Conservation (phyloP, 1,284 basidiomycete genomes). For the Golubevia pallescens region DNA sequence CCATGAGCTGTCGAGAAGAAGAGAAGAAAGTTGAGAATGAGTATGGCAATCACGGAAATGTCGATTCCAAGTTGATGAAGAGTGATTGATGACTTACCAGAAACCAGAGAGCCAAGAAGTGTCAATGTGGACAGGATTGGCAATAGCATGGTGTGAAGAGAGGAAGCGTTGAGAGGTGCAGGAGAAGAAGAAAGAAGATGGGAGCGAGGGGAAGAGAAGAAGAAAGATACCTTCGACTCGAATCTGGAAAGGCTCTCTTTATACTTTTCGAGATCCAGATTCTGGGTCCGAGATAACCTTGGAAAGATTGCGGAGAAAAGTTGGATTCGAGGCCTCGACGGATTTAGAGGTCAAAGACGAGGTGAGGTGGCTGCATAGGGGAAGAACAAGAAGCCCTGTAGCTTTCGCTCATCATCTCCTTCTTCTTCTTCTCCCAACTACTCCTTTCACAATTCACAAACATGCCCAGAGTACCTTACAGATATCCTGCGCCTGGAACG, state of each 20-base stretch:
- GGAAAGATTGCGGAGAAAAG: too few relatives aligned
- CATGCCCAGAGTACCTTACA: conserved; percentile 63
- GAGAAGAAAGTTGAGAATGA: background rate
- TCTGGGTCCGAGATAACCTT: too few relatives aligned
- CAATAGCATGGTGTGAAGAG: background rate
- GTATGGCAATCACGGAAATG: background rate
- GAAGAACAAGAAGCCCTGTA: too few relatives aligned
- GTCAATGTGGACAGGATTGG: background rate
- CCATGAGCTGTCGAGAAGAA: conserved; percentile 43
- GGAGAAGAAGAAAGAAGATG: background rate
- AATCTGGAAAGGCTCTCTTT: too few relatives aligned
- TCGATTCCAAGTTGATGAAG: background rate
- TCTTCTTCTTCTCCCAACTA: too few relatives aligned
- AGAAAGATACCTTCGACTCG: background rate
- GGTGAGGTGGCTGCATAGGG: too few relatives aligned
- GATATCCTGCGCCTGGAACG: conserved; percentile 58
- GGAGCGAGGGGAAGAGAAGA: conserved; percentile 2
- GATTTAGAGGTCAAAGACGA: too few relatives aligned
- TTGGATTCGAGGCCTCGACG: too few relatives aligned
- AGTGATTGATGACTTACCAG: background rate
- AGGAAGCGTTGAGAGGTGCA: background rate
- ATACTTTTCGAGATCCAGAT: too few relatives aligned
- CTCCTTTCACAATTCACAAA: too few relatives aligned
- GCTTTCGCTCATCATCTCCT: too few relatives aligned
- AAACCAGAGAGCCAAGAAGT: background rate